These are phyloP conservation scores for apple (Malus domestica) DNA, from an alignment of 306 rosid genomes.

Conservation along the genomic window DNA sequence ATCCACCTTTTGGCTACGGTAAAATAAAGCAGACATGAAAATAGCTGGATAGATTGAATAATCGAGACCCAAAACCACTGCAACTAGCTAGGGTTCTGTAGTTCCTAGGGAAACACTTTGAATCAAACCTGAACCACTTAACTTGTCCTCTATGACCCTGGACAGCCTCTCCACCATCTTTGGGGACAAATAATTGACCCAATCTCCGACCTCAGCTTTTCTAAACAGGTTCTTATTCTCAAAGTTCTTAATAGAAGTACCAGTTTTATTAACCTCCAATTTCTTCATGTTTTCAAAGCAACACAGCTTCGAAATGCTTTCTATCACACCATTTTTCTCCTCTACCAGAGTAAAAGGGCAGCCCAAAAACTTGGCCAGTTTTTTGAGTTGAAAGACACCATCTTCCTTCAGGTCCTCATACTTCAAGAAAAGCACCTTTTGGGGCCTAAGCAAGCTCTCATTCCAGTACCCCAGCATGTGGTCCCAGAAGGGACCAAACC, in stretches of 20 bases:
- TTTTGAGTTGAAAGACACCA: constrained; percentile 17
- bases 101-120: neutral
- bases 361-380: constrained; percentile 33
- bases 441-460: constrained; percentile 35
- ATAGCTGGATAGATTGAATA: neutral
- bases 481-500: constrained; percentile 43
- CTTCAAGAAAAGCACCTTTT: constrained; percentile 44
- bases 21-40: neutral
- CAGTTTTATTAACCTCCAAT: constrained; percentile 35
- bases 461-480: constrained; percentile 55
- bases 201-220: constrained; percentile 54
- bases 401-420: constrained; percentile 47
- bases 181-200: constrained; percentile 47
- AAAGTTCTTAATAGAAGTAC: constrained; percentile 18
- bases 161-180: constrained; percentile 36
- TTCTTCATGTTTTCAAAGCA: constrained; percentile 43
- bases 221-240: constrained; percentile 42
- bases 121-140: constrained; percentile 9
- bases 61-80: neutral
- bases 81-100: neutral
- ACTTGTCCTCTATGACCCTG: constrained; percentile 32
- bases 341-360: constrained; percentile 38
- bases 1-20: neutral
- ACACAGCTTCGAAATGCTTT: constrained; percentile 33
- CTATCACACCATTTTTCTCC: constrained; percentile 30